Percentiles rank a stretch among this genome's conserved stretches.
Evolutionary conservation across 768 basidiomycete species (phyloP).

Genomic region (Lyophyllum decastes): DNA sequence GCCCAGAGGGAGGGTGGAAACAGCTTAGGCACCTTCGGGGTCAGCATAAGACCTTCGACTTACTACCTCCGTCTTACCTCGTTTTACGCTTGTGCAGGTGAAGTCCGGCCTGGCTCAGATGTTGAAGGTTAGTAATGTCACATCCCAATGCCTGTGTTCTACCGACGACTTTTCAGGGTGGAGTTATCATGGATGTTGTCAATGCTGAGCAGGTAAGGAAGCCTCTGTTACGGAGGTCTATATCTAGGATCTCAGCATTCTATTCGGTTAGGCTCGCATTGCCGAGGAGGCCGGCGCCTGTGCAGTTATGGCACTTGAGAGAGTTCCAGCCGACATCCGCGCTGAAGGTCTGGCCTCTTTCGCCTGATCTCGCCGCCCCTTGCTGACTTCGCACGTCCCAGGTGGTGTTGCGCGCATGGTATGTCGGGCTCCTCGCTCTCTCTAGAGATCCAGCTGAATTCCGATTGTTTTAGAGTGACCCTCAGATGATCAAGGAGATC

Average conservation of each 20-base stretch:
- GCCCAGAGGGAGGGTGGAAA: conserved; percentile 52
- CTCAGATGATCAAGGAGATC: conserved; percentile 95
- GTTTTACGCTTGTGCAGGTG: conserved; percentile 50
- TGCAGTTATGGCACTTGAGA: conserved; percentile 96
- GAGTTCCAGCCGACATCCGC: conserved; percentile 95
- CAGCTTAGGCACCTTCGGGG: conserved; percentile 74
- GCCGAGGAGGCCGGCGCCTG: conserved; percentile 97
- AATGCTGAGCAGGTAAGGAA: conserved; percentile 59
- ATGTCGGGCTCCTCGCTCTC: conserved; percentile 22
- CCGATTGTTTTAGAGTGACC: conserved; percentile 69
- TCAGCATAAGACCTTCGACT: conserved; percentile 21
- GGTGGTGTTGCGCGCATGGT: conserved; percentile 97
- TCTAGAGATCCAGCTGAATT: conserved; percentile 5
- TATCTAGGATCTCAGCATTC: conserved; percentile 11
- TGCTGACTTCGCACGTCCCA: conserved; percentile 18
- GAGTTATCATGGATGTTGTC: conserved; percentile 95
- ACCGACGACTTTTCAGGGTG: conserved; percentile 50
- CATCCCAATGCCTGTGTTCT: neutral
- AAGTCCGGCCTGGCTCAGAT: conserved; percentile 96
- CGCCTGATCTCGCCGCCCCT: neutral
- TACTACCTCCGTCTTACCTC: conserved; percentile 10
- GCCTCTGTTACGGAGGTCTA: conserved; percentile 5
- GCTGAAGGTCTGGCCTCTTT: conserved; percentile 48
- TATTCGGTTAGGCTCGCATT: conserved; percentile 73
- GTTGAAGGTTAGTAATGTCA: conserved; percentile 72